Evolutionary conservation across 2,329 filamentous ascomycete species (phyloP), one percentile per base, ranked within the genome.

Genomic region (Aspergillus sp.): DNA sequence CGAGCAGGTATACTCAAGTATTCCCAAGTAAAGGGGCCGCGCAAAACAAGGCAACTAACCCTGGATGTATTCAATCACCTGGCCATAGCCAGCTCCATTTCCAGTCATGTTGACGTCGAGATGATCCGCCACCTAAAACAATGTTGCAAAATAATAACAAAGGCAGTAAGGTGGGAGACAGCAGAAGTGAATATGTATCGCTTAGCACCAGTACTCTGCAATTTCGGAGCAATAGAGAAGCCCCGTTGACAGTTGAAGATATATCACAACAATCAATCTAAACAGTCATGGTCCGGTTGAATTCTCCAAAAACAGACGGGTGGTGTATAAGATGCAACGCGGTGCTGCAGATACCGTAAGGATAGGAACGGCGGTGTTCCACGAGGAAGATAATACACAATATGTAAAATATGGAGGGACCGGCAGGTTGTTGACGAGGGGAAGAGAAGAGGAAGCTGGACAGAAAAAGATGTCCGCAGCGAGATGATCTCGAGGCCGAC

Each of bases 31-130:
- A 31, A 31, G 2, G 9, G 27, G 9, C 9, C 27, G 27, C 27
- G 9, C 27, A 31, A 6, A 41, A 25, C 27, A 50, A 79, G 85
- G 70, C 25, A 19, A 51, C 54, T 12, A 82, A 96, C 92, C 90
- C 81, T 92, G 90, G 69, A 97, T 96, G 77, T 96, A 97, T 81
- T 97, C 93, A 73, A 97, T 93, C 68, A 96, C 87, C 80, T 96
- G 91, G 62, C 91, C 92, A 79, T 90, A 85, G 76, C 87, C 90
- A 73, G 84, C 78, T 50, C 80, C 78, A 68, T 79, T 77, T 67
- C 72, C 76, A 68, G 75, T 76, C 73, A 77, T 77, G 66, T 76
- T 85, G 71, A 60, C 66, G 58, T 55, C 46, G 45, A 12, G 21
- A 41, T 46, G 40, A 41, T 60, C 48, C 55, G 51, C 27, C 43